Percentiles rank a stretch among this genome's conserved stretches.
phyloP scores from a whole-genome alignment of 768 basidiomycete species.

The Tylopilus rubrobrunneus region DNA sequence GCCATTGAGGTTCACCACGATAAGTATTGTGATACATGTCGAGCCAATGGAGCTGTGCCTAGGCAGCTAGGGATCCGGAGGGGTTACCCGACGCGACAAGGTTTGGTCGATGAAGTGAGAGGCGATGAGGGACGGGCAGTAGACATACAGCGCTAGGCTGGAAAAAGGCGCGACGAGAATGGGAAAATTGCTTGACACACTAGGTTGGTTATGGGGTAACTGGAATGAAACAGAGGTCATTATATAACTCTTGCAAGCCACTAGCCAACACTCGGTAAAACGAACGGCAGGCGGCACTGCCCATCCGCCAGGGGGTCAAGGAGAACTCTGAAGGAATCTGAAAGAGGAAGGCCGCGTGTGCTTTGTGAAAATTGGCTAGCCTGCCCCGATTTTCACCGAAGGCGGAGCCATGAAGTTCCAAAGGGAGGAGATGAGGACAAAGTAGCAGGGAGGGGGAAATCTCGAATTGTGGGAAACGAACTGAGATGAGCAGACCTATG shows the following conservation, averaged over 20 bases:
- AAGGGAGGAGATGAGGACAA: too few species aligned
- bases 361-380: neutral
- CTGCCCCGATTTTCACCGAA: neutral
- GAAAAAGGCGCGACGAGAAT: neutral
- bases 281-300: neutral
- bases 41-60: neutral
- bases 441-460: too few species aligned
- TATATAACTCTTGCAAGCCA: neutral
- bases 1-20: neutral
- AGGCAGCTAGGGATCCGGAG: neutral
- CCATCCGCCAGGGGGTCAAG: neutral
- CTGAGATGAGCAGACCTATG: too few species aligned
- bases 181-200: too few species aligned
- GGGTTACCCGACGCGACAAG: neutral
- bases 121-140: neutral
- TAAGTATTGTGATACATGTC: neutral
- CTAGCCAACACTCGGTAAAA: too few species aligned
- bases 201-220: neutral
- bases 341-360: neutral
- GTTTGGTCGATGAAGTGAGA: neutral
- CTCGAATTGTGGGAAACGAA: too few species aligned
- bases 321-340: neutral
- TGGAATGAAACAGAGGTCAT: neutral
- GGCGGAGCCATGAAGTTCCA: too few species aligned
- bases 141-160: slow-evolving; percentile 1